Percentiles rank a stretch among this genome's conserved stretches.
These are phyloP conservation scores for Pluteus cervinus DNA, from an alignment of 768 basidiomycete species.

Conservation along the genomic window DNA sequence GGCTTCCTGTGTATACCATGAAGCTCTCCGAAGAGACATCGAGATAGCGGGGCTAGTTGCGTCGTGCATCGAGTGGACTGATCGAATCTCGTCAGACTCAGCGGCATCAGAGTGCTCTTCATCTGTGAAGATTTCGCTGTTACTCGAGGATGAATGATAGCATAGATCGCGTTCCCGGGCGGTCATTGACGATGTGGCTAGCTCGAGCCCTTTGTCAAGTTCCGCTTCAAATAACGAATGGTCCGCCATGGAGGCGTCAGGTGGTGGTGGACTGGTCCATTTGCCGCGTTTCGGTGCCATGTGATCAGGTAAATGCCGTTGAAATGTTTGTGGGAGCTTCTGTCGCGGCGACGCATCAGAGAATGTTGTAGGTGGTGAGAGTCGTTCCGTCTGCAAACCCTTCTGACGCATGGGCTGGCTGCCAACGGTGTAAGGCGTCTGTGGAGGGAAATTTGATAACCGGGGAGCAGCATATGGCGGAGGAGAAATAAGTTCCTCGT, in stretches of 20 bases:
- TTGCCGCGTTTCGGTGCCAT: slow-evolving; percentile 78
- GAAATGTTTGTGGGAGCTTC: slow-evolving; percentile 22
- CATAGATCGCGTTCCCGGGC: slow-evolving; percentile 48
- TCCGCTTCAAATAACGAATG: slow-evolving; percentile 63
- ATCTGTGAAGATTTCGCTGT: slow-evolving; percentile 62
- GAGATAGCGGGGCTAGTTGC: slow-evolving; percentile 25
- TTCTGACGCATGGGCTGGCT: slow-evolving; percentile 54
- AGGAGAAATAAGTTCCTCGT: slow-evolving; percentile 52
- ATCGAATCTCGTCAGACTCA: slow-evolving; percentile 66
- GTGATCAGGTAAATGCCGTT: slow-evolving; percentile 55
- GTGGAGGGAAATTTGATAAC: slow-evolving; percentile 51
- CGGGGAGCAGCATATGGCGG: slow-evolving; percentile 38
- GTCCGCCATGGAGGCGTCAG: slow-evolving; percentile 63
- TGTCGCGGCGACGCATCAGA: slow-evolving; percentile 31
- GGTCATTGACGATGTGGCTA: slow-evolving; percentile 61
- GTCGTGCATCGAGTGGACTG: slow-evolving; percentile 61
- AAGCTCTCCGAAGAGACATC: slow-evolving; percentile 36
- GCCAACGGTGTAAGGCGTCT: slow-evolving; percentile 66
- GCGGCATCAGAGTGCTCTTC: slow-evolving; percentile 59
- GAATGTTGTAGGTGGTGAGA: slow-evolving; percentile 50
- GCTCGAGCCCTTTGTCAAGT: slow-evolving; percentile 56
- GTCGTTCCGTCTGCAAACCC: slow-evolving; percentile 33
- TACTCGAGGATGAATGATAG: slow-evolving; percentile 50
- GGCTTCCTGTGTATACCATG: slow-evolving; percentile 37
- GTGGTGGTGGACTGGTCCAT: slow-evolving; percentile 84